These are phyloP conservation scores for Leishmania gerbilli DNA, from an alignment of 208 protist species.

Conservation along the genomic window DNA sequence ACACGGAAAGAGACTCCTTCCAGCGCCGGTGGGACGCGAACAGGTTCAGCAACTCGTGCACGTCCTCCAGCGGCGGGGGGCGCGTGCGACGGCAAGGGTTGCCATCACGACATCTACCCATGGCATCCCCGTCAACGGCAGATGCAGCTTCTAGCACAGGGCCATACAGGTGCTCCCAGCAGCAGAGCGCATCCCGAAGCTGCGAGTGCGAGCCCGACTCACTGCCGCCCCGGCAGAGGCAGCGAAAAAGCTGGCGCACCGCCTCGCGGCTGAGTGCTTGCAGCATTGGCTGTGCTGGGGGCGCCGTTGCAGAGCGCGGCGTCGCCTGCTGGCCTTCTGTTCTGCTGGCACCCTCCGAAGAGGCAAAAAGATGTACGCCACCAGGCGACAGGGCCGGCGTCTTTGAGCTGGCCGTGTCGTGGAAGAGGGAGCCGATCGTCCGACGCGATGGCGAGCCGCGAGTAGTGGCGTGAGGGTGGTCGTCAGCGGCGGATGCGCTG, in stretches of 20 bases:
- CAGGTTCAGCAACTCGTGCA: constrained; percentile 62
- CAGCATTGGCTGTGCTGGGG: constrained; percentile 3
- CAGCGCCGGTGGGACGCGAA: constrained; percentile 40
- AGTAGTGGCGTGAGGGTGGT: background rate
- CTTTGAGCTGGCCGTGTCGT: background rate
- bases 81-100: background rate
- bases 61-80: constrained; percentile 37
- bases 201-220: background rate
- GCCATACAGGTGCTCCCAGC: constrained; percentile 36
- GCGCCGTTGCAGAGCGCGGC: background rate
- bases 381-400: background rate
- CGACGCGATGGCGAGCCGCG: background rate
- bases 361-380: background rate
- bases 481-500: background rate
- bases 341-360: background rate
- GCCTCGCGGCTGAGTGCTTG: constrained; percentile 19
- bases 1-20: constrained; percentile 42
- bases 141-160: background rate
- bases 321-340: background rate
- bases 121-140: background rate
- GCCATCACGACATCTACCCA: background rate
- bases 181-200: constrained; percentile 14
- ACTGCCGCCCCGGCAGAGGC: constrained; percentile 11
- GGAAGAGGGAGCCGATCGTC: constrained; percentile 27
- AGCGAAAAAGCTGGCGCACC: constrained; percentile 32